Evolutionary conservation across 768 basidiomycete genomes (phyloP), one percentile per base, ranked within the genome.

Genomic region (Pulveroboletus sp.): DNA sequence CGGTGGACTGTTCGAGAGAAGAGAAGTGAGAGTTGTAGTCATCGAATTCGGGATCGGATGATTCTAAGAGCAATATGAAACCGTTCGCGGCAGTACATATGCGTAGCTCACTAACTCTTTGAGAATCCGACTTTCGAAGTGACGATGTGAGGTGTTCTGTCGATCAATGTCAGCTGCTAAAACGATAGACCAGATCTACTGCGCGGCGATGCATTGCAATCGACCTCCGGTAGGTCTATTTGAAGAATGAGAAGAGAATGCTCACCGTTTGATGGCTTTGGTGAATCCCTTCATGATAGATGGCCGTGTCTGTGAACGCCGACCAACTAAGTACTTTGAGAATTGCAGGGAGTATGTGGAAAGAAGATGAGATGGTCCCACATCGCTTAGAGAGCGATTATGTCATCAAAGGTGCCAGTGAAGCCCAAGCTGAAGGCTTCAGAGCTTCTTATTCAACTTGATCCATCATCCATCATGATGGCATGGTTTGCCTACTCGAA

Each of bases 131-230:
- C 85, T 74, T 84, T 90, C 61, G 80, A 79, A 49, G 87, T 90
- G 65, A 99, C 74, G 62, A 90, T 72, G 71, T 94, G 92, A 62
- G 97, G 97, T 46, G 94, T 94, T 62, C 94, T 92, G 52, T 63
- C 8, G 31, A 19, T 21, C 4, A 20, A 7, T 19, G 27, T 53
- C 14, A 64, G 50, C 38, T 27, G 38, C 24, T 50, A 54, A 42
- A 52, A 36, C n/a, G 12, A 42, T 34, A 27, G 13, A 37, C 25
- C 29, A 34, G 49, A 50, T 49, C 54, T 43, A 45, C 29, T 37
- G 47, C 27, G 47, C 27, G 33, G 41, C 24, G 40, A 43, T 45
- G n/a, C 23, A 21, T 46, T 29, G 47, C 29, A 32, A 40, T 41
- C 37, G 25, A 42, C 38, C 38, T 29, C 33, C 23, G 39, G 39